Conservation (phyloP, 257 asterid species). For the Petunia axillaris region DNA sequence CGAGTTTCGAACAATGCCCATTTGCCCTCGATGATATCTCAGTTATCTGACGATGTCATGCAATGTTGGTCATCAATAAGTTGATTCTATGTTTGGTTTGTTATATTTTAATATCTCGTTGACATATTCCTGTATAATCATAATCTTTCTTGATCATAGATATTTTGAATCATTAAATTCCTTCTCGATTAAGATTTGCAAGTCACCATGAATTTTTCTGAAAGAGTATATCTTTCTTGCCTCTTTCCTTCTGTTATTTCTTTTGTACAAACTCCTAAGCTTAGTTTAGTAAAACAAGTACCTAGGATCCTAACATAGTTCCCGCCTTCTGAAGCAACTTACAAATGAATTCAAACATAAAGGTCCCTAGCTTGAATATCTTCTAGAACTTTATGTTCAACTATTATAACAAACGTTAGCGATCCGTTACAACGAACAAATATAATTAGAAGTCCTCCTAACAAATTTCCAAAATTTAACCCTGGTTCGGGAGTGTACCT, state of each 20-base stretch:
- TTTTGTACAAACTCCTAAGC: background rate
- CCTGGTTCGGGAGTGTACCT: no score
- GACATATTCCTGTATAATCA: background rate
- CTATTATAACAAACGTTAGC: no score
- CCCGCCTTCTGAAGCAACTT: background rate
- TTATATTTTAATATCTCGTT: no score
- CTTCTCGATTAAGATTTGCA: background rate
- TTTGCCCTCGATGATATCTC: no score
- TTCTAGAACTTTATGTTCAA: no score
- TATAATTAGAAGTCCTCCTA: no score
- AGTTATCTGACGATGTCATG: background rate
- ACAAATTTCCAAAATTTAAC: no score
- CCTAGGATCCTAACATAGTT: background rate
- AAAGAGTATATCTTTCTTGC: background rate
- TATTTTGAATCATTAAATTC: background rate
- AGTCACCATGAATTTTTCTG: background rate
- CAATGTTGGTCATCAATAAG: background rate
- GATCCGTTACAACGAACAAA: no score
- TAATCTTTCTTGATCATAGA: background rate
- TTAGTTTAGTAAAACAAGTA: background rate
- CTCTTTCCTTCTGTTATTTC: background rate
- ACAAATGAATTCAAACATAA: background rate
- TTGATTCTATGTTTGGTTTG: background rate
- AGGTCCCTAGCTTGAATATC: no score
- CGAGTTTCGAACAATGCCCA: no score